Conservation (phyloP, 225 moss, liverwort and hornwort genomes). For the Sphagnum tenellum region DNA sequence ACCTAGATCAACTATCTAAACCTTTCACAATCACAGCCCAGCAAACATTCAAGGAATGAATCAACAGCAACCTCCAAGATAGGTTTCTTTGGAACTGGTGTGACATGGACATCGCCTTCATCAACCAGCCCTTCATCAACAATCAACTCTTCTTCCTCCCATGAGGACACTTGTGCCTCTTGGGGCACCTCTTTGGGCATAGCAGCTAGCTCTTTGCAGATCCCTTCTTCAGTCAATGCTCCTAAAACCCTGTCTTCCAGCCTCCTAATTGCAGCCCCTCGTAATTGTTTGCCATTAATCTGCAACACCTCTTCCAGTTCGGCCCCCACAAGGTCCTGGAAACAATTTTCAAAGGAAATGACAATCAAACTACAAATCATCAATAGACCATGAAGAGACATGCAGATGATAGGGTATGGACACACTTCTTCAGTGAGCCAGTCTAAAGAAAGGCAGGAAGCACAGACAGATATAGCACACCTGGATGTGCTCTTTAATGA, state of each 20-base stretch:
- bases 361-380: not conserved
- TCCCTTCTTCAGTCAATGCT: conserved; percentile 65
- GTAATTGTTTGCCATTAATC: conserved; percentile 71
- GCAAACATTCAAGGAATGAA: too few relatives aligned
- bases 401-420: too few relatives aligned
- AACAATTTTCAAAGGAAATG: not conserved
- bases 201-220: conserved; percentile 33
- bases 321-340: conserved; percentile 67
- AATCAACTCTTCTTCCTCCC: conserved; percentile 71
- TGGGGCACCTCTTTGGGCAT: conserved; percentile 29
- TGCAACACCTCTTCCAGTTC: conserved; percentile 77
- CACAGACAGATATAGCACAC: conserved; percentile 13
- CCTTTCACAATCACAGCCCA: not conserved
- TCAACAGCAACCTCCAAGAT: conserved; percentile 26
- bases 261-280: conserved; percentile 61
- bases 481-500: conserved; percentile 54
- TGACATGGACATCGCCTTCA: conserved; percentile 86
- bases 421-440: not conserved
- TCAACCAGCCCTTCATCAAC: conserved; percentile 85
- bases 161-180: conserved; percentile 49
- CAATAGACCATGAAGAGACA: too few relatives aligned
- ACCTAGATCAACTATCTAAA: not conserved
- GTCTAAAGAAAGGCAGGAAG: not conserved
- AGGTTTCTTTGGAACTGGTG: conserved; percentile 40
- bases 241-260: conserved; percentile 64